Evolutionary conservation across 495 filamentous ascomycete species (phyloP).

Genomic region (Neurospora sp.): DNA sequence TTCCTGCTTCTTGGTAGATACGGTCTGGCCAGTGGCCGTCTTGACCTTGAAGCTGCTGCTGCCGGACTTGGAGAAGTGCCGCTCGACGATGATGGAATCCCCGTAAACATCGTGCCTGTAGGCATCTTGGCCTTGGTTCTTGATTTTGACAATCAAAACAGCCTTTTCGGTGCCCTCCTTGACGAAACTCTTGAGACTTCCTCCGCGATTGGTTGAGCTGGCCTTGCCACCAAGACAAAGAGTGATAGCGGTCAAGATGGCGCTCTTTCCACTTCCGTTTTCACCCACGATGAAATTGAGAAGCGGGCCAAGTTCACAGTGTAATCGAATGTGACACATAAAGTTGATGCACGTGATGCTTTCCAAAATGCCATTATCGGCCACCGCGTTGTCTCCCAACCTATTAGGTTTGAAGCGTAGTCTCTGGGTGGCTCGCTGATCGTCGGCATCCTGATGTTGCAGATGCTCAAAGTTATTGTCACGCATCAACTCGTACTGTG

Average conservation of each 20-base stretch:
- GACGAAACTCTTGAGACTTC: slow-evolving; percentile 82
- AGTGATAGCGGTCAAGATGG: slow-evolving; percentile 88
- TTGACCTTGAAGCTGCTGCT: slow-evolving; percentile 83
- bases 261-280: slow-evolving; percentile 98
- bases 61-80: slow-evolving; percentile 72
- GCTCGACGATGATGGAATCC: slow-evolving; percentile 78
- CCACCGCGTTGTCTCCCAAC: slow-evolving; percentile 57
- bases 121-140: slow-evolving; percentile 76
- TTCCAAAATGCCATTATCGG: slow-evolving; percentile 78
- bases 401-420: slow-evolving; percentile 45
- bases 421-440: slow-evolving; percentile 62
- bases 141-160: slow-evolving; percentile 61
- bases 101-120: slow-evolving; percentile 80
- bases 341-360: slow-evolving; percentile 80
- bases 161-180: slow-evolving; percentile 69
- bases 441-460: slow-evolving; percentile 45
- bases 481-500: slow-evolving; percentile 41
- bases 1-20: slow-evolving; percentile 77
- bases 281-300: slow-evolving; percentile 98
- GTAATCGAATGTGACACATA: slow-evolving; percentile 82
- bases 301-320: slow-evolving; percentile 74
- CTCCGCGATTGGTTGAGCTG: slow-evolving; percentile 90
- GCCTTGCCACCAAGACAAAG: slow-evolving; percentile 91
- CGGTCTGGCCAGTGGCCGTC: slow-evolving; percentile 52
- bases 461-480: slow-evolving; percentile 45